These are phyloP conservation scores for Penicillium coffeae DNA, from an alignment of 495 filamentous ascomycete species.

Conservation along the genomic window DNA sequence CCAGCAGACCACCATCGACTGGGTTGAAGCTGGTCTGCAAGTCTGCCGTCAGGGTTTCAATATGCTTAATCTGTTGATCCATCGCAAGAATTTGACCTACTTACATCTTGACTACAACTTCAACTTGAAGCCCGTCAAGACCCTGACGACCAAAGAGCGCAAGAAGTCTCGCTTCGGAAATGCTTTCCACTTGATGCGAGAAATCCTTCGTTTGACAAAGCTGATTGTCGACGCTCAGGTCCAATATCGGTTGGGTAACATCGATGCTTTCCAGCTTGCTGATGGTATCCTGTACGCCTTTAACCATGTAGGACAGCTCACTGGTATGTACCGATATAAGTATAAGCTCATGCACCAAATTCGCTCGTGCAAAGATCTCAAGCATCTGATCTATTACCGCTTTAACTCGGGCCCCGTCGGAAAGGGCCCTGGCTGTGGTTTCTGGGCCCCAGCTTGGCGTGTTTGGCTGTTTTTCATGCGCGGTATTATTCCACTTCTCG, in stretches of 20 bases:
- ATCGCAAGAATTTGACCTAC: conserved; percentile 98
- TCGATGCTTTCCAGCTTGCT: conserved; percentile 97
- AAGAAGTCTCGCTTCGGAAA: conserved; percentile 99
- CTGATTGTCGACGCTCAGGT: conserved; percentile 98
- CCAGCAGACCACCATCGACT: conserved; percentile 98
- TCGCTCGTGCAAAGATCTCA: conserved; percentile 97
- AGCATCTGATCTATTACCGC: conserved; percentile 98
- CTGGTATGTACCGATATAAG: conserved; percentile 99
- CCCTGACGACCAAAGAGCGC: conserved; percentile 95
- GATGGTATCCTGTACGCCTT: conserved; percentile 99
- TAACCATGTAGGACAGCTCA: conserved; percentile 98
- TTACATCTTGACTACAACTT: conserved; percentile 99
- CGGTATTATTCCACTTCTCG: conserved; percentile 93
- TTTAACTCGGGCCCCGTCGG: conserved; percentile 98
- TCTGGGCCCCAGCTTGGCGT: conserved; percentile 98
- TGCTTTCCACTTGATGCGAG: conserved; percentile 98
- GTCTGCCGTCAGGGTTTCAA: conserved; percentile 99
- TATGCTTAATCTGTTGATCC: conserved; percentile 97
- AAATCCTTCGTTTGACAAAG: conserved; percentile 96
- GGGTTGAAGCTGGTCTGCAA: conserved; percentile 98
- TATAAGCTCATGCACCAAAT: conserved; percentile 99
- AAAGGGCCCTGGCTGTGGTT: conserved; percentile 96
- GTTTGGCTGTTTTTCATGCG: conserved; percentile 99
- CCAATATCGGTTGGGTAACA: conserved; percentile 96
- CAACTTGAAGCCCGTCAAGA: conserved; percentile 99